phyloP scores from a whole-genome alignment of 2,329 filamentous ascomycete species.

The Neurospora sp. region DNA sequence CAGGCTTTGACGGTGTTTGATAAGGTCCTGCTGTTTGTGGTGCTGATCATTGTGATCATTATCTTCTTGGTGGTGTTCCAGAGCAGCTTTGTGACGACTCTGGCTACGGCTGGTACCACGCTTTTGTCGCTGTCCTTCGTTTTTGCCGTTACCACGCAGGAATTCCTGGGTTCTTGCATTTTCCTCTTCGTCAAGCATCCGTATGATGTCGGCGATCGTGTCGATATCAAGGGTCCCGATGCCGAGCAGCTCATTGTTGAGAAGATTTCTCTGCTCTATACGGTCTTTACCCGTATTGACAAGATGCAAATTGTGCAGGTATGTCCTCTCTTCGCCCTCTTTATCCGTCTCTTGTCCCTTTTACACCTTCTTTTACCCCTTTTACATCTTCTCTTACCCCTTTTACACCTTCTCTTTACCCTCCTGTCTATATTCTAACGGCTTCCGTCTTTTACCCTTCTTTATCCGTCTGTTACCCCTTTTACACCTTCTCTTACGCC shows the following conservation, averaged over 20 bases:
- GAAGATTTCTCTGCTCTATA: slow-evolving; percentile 88
- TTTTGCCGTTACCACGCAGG: slow-evolving; percentile 83
- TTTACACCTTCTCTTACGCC: neutral
- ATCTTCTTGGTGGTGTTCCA: slow-evolving; percentile 88
- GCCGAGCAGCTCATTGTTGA: slow-evolving; percentile 70
- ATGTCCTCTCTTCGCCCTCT: neutral
- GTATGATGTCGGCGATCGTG: slow-evolving; percentile 89
- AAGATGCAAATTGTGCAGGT: slow-evolving; percentile 65
- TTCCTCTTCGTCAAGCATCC: slow-evolving; percentile 99
- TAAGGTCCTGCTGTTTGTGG: slow-evolving; percentile 71
- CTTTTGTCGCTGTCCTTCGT: slow-evolving; percentile 94
- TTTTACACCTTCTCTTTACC: too few species aligned
- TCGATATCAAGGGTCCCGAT: slow-evolving; percentile 58
- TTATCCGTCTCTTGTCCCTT: neutral
- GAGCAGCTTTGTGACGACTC: slow-evolving; percentile 71
- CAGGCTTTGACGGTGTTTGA: slow-evolving; percentile 90
- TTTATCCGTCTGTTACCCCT: too few species aligned
- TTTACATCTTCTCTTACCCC: too few species aligned
- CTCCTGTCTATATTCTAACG: too few species aligned
- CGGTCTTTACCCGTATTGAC: slow-evolving; percentile 76
- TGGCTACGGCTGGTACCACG: slow-evolving; percentile 84
- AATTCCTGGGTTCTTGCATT: slow-evolving; percentile 96
- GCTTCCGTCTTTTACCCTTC: too few species aligned
- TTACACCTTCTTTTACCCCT: too few species aligned
- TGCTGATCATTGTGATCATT: slow-evolving; percentile 71